Evolutionary conservation across 2,329 filamentous ascomycete genomes (phyloP), one percentile per base, ranked within the genome.

Genomic region (Colletotrichum sp.): DNA sequence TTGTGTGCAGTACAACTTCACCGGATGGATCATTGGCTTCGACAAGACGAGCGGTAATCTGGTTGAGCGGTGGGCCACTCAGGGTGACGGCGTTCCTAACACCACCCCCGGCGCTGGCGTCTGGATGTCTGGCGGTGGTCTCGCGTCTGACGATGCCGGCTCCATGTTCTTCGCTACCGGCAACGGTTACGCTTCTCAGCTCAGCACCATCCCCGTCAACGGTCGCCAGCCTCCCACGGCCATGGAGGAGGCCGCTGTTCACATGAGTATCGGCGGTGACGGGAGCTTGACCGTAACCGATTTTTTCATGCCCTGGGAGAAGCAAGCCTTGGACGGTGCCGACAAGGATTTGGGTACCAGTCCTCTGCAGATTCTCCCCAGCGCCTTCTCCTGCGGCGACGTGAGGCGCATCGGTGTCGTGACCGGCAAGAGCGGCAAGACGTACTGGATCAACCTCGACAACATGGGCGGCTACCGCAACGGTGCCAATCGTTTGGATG

Each of bases 1-100:
- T 76, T 92, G 90, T 66, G 90, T 90, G 28, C 84, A 88, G 71
- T 91, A 88, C 80, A 90, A 91, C 79, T 90, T 90, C 76, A 90
- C 89, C 2, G 88, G 89, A 28, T 87, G 87, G 83, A 82, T 91
- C 55, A 83, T 91, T 55, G 88, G 88, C 5, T 85, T 87, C 79
- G 84, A 89, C 80, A 86, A 87, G 74, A 84, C 83, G 1, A 83
- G 81, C 0, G 84, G 84, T 16, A 78, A 82, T 24, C 77, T 84
- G 32, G 84, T 86, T 21, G 85, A 86, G 78, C 79, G 79, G 7
- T 89, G 83, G 78, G 83, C 87, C 2, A 87, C 85, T 9, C 83
- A 88, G 61, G 83, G 85, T 2, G 80, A 84, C 7, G 85, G 86
- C 4, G 86, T 88, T 6, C 74, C 80, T 43, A 80, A 79, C 16